Conservation (phyloP, 257 asterid species). For the Salvia miltiorrhiza region DNA sequence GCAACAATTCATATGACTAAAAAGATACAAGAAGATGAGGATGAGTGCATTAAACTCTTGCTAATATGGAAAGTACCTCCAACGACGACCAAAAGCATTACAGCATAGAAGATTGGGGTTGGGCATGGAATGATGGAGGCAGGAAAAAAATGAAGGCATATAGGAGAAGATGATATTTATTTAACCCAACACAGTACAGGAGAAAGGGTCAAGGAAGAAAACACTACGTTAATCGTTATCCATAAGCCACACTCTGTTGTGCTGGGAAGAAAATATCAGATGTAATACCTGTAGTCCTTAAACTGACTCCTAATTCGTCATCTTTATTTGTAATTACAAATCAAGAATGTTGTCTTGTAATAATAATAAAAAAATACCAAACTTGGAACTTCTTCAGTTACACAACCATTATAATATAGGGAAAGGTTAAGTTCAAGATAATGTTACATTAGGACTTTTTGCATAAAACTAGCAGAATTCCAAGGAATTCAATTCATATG, state of each 20-base stretch:
- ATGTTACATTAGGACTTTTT: not conserved
- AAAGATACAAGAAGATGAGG: not conserved
- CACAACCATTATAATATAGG: not conserved
- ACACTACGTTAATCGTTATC: not conserved
- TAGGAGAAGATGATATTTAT: not conserved
- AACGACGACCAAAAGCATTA: not conserved
- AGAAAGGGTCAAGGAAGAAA: not conserved
- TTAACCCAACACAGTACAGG: not conserved
- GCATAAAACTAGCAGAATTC: not conserved
- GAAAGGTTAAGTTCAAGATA: not conserved
- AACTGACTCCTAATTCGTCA: not conserved
- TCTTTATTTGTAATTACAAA: not conserved
- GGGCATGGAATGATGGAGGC: not conserved
- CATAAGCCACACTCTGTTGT: not conserved
- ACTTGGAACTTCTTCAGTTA: not conserved
- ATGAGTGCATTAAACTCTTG: not conserved
- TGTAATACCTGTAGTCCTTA: not conserved
- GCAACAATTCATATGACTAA: not conserved
- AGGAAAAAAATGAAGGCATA: not conserved
- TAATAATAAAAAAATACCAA: not conserved
- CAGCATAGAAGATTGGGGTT: not conserved
- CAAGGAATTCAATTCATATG: not conserved
- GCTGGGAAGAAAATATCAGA: not conserved
- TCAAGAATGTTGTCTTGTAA: not conserved
- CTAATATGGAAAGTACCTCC: not conserved